Conservation (phyloP, 2,329 filamentous ascomycete species). For the Botrytis aclada region DNA sequence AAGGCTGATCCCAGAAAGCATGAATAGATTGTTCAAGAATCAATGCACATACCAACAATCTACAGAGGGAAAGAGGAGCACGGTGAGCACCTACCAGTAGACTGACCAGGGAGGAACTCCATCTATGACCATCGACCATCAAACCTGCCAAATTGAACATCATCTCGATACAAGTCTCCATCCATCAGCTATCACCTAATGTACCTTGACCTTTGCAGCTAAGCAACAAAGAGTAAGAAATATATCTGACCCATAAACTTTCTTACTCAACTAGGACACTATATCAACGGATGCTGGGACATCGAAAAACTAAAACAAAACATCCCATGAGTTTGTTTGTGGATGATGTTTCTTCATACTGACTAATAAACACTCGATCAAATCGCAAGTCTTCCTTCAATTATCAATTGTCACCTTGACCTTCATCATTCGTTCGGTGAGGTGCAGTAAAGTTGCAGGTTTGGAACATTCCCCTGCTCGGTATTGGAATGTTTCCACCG, state of each 20-base stretch:
- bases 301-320: not conserved
- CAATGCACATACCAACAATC: slow-evolving; percentile 18
- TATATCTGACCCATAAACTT: not conserved
- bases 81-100: slow-evolving; percentile 14
- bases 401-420: slow-evolving; percentile 6
- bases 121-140: slow-evolving; percentile 5
- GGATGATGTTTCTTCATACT: slow-evolving; percentile 1
- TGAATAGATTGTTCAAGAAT: slow-evolving; percentile 13
- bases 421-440: slow-evolving; percentile 12
- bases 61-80: not conserved
- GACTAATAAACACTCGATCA: slow-evolving; percentile 7
- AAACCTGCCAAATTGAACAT: slow-evolving; percentile 12
- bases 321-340: slow-evolving; percentile 9
- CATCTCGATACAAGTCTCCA: slow-evolving; percentile 6
- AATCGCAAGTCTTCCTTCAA: slow-evolving; percentile 21
- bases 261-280: not conserved
- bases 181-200: not conserved
- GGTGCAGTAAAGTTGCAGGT: slow-evolving; percentile 17
- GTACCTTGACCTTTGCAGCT: not conserved
- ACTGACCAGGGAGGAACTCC: slow-evolving; percentile 10
- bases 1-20: slow-evolving; percentile 19
- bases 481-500: slow-evolving; percentile 20
- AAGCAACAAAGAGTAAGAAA: slow-evolving; percentile 6
- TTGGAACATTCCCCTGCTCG: slow-evolving; percentile 18
- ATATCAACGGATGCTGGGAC: not conserved